Percentiles rank a stretch among this genome's conserved stretches.
These are phyloP conservation scores for Entomortierella chlamydospora DNA, from an alignment of 192 early-diverging fungal genomes.

Conservation along the genomic window DNA sequence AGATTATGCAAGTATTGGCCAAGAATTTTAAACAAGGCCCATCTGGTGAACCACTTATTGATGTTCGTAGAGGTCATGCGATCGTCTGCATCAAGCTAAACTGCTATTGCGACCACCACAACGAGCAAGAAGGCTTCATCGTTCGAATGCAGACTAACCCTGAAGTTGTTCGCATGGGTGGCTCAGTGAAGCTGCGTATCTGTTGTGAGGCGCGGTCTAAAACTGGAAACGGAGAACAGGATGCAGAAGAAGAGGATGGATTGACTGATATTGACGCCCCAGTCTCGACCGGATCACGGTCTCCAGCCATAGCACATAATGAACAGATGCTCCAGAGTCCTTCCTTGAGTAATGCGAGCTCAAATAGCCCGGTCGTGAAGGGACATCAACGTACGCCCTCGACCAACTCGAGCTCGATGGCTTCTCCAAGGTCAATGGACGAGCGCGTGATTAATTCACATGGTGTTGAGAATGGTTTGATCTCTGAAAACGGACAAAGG, in stretches of 20 bases:
- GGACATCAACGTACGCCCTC: constrained; percentile 46
- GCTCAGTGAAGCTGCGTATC: constrained; percentile 51
- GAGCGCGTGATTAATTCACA: constrained; percentile 32
- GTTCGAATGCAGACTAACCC: constrained; percentile 38
- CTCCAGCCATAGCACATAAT: constrained; percentile 26
- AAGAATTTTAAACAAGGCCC: constrained; percentile 52
- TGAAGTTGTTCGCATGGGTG: constrained; percentile 46
- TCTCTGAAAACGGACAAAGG: background rate
- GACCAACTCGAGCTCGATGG: constrained; percentile 46
- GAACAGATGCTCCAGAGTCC: constrained; percentile 53
- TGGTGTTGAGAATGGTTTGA: constrained; percentile 13
- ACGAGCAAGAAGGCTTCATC: constrained; percentile 50
- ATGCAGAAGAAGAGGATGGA: constrained; percentile 46
- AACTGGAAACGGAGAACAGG: constrained; percentile 29
- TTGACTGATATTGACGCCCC: constrained; percentile 52
- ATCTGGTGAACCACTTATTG: constrained; percentile 39
- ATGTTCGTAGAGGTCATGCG: constrained; percentile 47
- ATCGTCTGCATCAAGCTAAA: constrained; percentile 52
- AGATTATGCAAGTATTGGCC: constrained; percentile 52
- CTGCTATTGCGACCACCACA: constrained; percentile 53
- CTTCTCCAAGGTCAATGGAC: constrained; percentile 48
- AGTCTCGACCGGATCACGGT: constrained; percentile 41
- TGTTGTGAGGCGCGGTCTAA: constrained; percentile 53
- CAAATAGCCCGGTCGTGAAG: constrained; percentile 33
- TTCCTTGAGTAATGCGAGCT: constrained; percentile 38